phyloP scores from a whole-genome alignment of 768 basidiomycete species.

The Cyclocybe cylindracea region DNA sequence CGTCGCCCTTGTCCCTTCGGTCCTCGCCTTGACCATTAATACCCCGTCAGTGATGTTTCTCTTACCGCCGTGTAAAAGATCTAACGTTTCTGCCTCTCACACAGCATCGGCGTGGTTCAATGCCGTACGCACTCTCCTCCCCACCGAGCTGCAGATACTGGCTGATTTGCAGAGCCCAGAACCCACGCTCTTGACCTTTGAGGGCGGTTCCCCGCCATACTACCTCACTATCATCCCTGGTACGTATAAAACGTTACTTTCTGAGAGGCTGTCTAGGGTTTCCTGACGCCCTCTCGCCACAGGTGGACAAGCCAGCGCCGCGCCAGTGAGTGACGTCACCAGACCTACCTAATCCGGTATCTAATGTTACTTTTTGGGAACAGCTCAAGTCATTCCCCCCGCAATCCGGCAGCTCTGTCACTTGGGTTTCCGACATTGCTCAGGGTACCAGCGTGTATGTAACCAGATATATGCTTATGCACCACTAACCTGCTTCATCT shows the following conservation, averaged over 20 bases:
- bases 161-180: conserved; percentile 36
- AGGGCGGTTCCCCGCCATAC: conserved; percentile 53
- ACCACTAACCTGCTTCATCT: not conserved
- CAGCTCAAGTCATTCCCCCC: conserved; percentile 58
- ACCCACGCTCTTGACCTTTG: conserved; percentile 58
- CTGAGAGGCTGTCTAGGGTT: not conserved
- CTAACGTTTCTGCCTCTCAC: not conserved
- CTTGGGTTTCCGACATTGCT: conserved; percentile 57
- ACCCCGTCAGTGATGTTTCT: conserved; percentile 50
- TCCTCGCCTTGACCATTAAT: conserved; percentile 55
- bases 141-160: not conserved
- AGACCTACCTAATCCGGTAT: conserved; percentile 10
- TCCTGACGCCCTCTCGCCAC: not conserved
- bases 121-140: conserved; percentile 47
- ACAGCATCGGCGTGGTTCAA: conserved; percentile 32
- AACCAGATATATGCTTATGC: not conserved
- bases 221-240: conserved; percentile 64
- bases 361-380: conserved; percentile 16
- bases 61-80: not conserved
- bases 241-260: conserved; percentile 25
- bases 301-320: conserved; percentile 56
- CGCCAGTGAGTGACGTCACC: conserved; percentile 44
- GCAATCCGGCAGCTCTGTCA: conserved; percentile 41
- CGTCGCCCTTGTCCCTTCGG: conserved; percentile 36
- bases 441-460: conserved; percentile 50